Percentiles rank a stretch among this genome's conserved stretches.
Conservation (phyloP, 768 basidiomycete genomes). For the Neoboletus brunneissimus region DNA sequence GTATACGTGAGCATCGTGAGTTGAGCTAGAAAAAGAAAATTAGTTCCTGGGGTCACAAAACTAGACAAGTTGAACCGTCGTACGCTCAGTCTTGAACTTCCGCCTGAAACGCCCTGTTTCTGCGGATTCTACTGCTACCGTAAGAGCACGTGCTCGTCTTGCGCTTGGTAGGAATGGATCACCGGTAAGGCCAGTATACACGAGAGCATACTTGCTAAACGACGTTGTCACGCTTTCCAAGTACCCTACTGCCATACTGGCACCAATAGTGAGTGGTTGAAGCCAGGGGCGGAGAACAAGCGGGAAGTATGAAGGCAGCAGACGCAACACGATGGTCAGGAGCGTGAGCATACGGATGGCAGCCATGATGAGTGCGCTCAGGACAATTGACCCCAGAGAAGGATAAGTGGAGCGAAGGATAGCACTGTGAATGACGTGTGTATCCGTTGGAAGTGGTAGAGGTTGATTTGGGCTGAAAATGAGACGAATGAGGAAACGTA, state of each 20-base stretch:
- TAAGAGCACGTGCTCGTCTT: constrained; percentile 53
- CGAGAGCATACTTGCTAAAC: constrained; percentile 62
- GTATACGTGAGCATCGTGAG: constrained; percentile 69
- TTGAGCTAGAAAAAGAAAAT: constrained; percentile 41
- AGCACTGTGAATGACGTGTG: constrained; percentile 74
- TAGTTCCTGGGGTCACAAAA: not conserved
- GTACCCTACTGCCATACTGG: constrained; percentile 40
- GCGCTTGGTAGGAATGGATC: constrained; percentile 63
- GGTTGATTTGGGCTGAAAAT: constrained; percentile 26
- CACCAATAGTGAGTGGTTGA: constrained; percentile 38
- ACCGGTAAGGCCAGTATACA: constrained; percentile 76
- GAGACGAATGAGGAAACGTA: constrained; percentile 4
- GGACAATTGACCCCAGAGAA: constrained; percentile 74
- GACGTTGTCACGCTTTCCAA: constrained; percentile 47
- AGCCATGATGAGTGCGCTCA: constrained; percentile 76
- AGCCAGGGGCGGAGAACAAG: constrained; percentile 41
- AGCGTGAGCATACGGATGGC: constrained; percentile 58
- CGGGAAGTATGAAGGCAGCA: constrained; percentile 52
- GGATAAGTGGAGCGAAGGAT: constrained; percentile 76
- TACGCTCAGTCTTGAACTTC: constrained; percentile 59
- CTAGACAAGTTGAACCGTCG: constrained; percentile 20
- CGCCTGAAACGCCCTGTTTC: constrained; percentile 39
- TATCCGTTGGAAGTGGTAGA: constrained; percentile 49
- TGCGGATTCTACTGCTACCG: constrained; percentile 51
- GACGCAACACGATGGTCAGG: constrained; percentile 48